A percentile compares a stretch with the other conserved stretches of the same genome.
phyloP scores from a whole-genome alignment of 1,139 yeast genomes.

The Kodamaea arcana region DNA sequence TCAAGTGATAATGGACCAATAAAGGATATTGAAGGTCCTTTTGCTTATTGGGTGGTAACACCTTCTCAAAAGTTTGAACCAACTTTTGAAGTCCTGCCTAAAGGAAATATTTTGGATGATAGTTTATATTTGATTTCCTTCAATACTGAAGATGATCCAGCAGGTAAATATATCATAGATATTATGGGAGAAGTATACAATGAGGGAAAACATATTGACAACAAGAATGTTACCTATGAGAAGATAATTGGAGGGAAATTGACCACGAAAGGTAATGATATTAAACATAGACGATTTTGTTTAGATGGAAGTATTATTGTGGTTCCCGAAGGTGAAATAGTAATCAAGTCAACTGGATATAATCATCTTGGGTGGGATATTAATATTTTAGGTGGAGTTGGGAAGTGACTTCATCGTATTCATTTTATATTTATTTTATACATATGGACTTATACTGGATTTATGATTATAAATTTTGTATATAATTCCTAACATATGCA shows the following conservation, averaged over 20 bases:
- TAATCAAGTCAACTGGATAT: constrained; percentile 18
- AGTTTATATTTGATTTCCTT: constrained; percentile 55
- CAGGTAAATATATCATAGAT: constrained; percentile 40
- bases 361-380: constrained; percentile 22
- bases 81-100: constrained; percentile 69
- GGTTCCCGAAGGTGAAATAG: constrained; percentile 24
- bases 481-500: too few relatives aligned
- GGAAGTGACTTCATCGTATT: too few relatives aligned
- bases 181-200: constrained; percentile 60
- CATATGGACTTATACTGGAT: too few relatives aligned
- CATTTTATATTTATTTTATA: too few relatives aligned
- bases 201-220: constrained; percentile 50
- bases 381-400: constrained; percentile 9
- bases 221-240: constrained; percentile 42
- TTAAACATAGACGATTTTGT: constrained; percentile 41
- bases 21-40: constrained; percentile 30
- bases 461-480: too few relatives aligned
- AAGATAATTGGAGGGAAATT: constrained; percentile 27
- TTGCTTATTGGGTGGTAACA: constrained; percentile 66
- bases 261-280: constrained; percentile 14
- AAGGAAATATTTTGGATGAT: constrained; percentile 49
- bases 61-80: constrained; percentile 64
- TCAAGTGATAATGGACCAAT: constrained; percentile 6
- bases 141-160: constrained; percentile 27
- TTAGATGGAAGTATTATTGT: constrained; percentile 48